These are phyloP conservation scores for Geranium brycei DNA, from an alignment of 345 rosid species.

Conservation along the genomic window DNA sequence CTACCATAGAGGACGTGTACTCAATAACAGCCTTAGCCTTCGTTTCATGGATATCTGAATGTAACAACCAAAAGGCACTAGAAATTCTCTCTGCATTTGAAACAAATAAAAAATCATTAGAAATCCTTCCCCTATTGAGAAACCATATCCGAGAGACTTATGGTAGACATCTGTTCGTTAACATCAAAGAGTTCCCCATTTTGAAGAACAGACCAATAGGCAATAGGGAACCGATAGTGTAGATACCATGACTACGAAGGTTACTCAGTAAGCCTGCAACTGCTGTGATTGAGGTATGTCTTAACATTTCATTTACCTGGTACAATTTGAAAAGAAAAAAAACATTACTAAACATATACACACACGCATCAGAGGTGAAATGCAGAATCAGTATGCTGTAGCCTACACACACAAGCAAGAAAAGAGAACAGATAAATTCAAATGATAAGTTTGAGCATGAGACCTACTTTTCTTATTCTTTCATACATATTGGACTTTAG, in stretches of 20 bases:
- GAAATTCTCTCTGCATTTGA: conserved; percentile 46
- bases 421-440: neutral
- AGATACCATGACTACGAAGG: conserved; percentile 68
- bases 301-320: conserved; percentile 64
- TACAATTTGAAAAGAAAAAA: conserved; percentile 7
- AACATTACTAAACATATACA: neutral
- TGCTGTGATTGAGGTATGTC: conserved; percentile 46
- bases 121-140: neutral
- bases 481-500: neutral
- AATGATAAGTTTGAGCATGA: neutral
- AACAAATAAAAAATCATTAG: conserved; percentile 11
- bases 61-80: conserved; percentile 58
- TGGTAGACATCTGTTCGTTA: neutral
- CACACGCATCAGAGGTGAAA: no score
- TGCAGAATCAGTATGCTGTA: no score
- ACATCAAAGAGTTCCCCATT: neutral
- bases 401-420: neutral
- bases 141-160: neutral
- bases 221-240: neutral
- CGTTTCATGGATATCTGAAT: conserved; percentile 62
- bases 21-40: conserved; percentile 49
- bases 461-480: no score
- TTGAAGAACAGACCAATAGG: neutral
- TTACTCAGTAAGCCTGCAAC: conserved; percentile 53
- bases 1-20: conserved; percentile 66